Conservation (phyloP, 2,329 filamentous ascomycete species). For the Didymella pinodella region DNA sequence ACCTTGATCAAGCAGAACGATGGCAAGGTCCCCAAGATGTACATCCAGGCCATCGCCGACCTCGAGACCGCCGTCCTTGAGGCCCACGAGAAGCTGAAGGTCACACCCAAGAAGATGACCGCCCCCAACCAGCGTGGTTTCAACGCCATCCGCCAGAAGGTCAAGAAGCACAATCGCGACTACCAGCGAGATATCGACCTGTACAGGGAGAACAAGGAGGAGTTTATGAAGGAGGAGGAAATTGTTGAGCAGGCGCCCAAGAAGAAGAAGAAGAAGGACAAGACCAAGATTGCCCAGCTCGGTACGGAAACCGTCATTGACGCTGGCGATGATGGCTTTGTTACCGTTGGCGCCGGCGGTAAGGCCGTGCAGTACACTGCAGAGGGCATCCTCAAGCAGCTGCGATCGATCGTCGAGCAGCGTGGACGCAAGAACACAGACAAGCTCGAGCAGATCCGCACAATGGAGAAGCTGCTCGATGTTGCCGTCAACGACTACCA, state of each 20-base stretch:
- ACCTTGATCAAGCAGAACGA: conserved; percentile 63
- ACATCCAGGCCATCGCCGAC: conserved; percentile 91
- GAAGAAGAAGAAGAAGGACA: conserved; percentile 40
- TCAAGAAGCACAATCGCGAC: conserved; percentile 99
- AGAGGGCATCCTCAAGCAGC: conserved; percentile 97
- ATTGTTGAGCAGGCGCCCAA: conserved; percentile 72
- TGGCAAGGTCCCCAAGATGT: conserved; percentile 84
- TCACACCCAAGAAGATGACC: conserved; percentile 98
- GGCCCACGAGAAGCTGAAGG: conserved; percentile 93
- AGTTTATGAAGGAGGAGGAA: conserved; percentile 84
- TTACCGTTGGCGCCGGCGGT: conserved; percentile 86
- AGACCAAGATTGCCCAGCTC: conserved; percentile 60
- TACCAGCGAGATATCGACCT: conserved; percentile 86
- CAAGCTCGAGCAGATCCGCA: conserved; percentile 89
- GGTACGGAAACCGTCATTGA: conserved; percentile 60
- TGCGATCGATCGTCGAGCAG: conserved; percentile 91
- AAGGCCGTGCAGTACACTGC: conserved; percentile 91
- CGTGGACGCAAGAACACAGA: conserved; percentile 99
- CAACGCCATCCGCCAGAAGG: conserved; percentile 96
- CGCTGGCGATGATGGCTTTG: conserved; percentile 85
- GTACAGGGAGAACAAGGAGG: conserved; percentile 85
- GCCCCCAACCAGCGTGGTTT: conserved; percentile 91
- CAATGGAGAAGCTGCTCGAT: conserved; percentile 95
- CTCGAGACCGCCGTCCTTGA: conserved; percentile 95
- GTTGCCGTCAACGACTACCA: conserved; percentile 93